Conservation (phyloP, 768 basidiomycete species). For the Boletus tylopilopsis region DNA sequence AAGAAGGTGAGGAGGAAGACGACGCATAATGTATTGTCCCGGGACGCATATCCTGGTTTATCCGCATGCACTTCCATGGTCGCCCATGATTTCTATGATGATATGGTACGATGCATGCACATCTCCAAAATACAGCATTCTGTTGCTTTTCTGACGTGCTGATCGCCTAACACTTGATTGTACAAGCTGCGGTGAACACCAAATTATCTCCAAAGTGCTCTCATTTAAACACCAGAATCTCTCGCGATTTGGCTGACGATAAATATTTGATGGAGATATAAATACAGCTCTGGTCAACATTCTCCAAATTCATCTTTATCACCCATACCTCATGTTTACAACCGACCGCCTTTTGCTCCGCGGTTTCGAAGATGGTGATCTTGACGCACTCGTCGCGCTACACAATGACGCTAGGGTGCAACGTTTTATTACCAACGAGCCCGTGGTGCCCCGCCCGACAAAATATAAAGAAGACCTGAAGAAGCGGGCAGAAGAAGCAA, state of each 20-base stretch:
- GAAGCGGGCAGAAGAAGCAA: conserved; percentile 4
- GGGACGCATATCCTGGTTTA: conserved; percentile 16
- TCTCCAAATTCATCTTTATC: background rate
- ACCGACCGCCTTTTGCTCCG: conserved; percentile 25
- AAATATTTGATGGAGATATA: too few relatives aligned
- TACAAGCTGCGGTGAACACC: too few relatives aligned
- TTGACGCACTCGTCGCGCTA: conserved; percentile 16
- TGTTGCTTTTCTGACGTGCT: conserved; percentile 8
- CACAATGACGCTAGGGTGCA: conserved; percentile 22
- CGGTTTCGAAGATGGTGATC: conserved; percentile 6
- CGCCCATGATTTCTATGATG: conserved; percentile 18
- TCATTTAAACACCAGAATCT: too few relatives aligned
- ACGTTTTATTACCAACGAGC: conserved; percentile 15
- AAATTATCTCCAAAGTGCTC: too few relatives aligned
- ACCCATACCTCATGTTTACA: conserved; percentile 1
- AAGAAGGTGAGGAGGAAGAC: conserved; percentile 59
- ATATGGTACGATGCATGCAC: conserved; percentile 43
- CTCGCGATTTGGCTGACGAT: too few relatives aligned
- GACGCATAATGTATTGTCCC: conserved; percentile 25
- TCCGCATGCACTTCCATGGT: conserved; percentile 23
- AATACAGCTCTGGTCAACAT: too few relatives aligned
- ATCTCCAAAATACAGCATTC: conserved; percentile 29
- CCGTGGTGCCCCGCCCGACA: conserved; percentile 16
- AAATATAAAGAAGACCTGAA: conserved; percentile 15
- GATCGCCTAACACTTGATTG: background rate